Evolutionary conservation across 441 rosid species (phyloP).

Genomic region (Aquilaria agallochum): DNA sequence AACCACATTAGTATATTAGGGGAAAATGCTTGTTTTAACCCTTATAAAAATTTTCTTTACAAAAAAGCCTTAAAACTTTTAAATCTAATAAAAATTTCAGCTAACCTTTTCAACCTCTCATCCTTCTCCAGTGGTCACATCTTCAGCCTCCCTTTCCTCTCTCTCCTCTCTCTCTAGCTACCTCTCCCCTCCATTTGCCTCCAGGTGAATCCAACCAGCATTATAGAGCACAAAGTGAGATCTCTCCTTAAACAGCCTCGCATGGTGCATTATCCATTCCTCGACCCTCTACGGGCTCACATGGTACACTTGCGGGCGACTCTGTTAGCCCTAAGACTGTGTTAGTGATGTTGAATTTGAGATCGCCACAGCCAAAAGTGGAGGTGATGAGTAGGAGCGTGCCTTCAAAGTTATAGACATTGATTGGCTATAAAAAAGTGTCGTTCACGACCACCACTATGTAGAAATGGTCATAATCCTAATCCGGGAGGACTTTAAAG

Average conservation of each 20-base stretch:
- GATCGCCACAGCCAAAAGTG: constrained; percentile 62
- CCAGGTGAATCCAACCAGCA: constrained; percentile 75
- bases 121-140: too few species aligned
- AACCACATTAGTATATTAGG: too few species aligned
- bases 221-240: constrained; percentile 86
- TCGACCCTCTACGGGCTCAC: constrained; percentile 70
- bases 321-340: constrained; percentile 48
- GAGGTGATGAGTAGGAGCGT: constrained; percentile 58
- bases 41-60: too few species aligned
- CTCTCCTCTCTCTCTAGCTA: too few species aligned
- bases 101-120: too few species aligned
- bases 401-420: constrained; percentile 63
- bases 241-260: constrained; percentile 55
- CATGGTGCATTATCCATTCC: constrained; percentile 88
- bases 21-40: too few species aligned
- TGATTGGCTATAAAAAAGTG: constrained; percentile 49
- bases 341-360: constrained; percentile 45
- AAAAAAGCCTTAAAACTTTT: too few species aligned
- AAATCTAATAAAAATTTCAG: too few species aligned
- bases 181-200: constrained; percentile 45
- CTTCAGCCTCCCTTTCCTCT: too few species aligned
- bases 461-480: constrained; percentile 93
- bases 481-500: constrained; percentile 69
- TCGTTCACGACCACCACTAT: constrained; percentile 78
- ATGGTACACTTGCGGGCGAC: constrained; percentile 29